phyloP scores from a whole-genome alignment of 192 early-diverging fungal genomes.

The Dimargaris verticillata region DNA sequence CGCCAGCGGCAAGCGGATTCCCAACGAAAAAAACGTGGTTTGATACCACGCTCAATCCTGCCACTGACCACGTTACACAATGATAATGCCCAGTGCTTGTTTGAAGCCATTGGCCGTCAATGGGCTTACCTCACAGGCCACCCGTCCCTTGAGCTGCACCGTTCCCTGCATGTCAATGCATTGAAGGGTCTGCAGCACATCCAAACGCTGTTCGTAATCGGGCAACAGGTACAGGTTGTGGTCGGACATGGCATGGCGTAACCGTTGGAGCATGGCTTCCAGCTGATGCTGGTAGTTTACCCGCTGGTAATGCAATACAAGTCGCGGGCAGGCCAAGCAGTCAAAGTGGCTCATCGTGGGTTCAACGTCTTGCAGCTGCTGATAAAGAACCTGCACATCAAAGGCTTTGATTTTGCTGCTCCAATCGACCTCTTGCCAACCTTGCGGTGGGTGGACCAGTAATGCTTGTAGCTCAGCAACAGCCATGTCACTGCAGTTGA shows the following conservation, averaged over 20 bases:
- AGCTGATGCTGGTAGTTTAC: constrained; percentile 43
- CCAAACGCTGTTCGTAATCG: constrained; percentile 77
- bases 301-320: constrained; percentile 29
- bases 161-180: constrained; percentile 73
- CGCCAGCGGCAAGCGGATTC: no score
- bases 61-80: no score
- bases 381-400: background rate
- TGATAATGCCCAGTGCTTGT: background rate
- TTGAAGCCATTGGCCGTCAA: constrained; percentile 2
- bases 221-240: constrained; percentile 86
- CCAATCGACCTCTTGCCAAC: background rate
- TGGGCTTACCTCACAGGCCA: constrained; percentile 66
- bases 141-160: constrained; percentile 87
- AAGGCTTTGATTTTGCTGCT: background rate
- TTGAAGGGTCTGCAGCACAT: constrained; percentile 63
- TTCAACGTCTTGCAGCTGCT: background rate
- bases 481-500: no score
- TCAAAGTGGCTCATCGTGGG: constrained; percentile 13
- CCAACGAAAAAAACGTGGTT: no score
- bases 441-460: background rate
- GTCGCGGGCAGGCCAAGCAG: constrained; percentile 23
- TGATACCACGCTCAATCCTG: no score
- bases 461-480: no score
- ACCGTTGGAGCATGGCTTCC: constrained; percentile 47
- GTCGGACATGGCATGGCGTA: constrained; percentile 67